Evolutionary conservation across 805 yeast species (phyloP).

Genomic region (Yamadazyma endophytica): DNA sequence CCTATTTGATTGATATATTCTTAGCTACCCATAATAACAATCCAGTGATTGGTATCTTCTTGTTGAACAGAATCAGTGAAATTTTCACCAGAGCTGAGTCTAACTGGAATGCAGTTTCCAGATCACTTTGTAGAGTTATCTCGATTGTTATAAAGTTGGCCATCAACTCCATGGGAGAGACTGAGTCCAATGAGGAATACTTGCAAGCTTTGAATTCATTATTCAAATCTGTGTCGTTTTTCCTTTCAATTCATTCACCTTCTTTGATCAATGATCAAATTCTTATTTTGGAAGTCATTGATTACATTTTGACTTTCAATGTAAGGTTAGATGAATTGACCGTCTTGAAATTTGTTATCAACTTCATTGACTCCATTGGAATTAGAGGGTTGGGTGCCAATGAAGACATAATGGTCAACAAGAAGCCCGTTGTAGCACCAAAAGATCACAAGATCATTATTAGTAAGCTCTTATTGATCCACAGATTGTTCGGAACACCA

Average conservation of each 20-base stretch:
- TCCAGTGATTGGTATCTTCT: constrained; percentile 49
- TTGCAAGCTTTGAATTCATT: constrained; percentile 26
- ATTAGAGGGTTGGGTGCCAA: constrained; percentile 51
- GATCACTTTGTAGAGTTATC: constrained; percentile 60
- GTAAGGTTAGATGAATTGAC: constrained; percentile 33
- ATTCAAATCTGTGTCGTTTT: constrained; percentile 38
- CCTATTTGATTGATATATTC: constrained; percentile 52
- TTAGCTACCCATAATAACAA: constrained; percentile 29
- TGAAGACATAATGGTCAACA: constrained; percentile 21
- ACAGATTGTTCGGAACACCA: constrained; percentile 46
- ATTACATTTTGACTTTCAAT: constrained; percentile 47
- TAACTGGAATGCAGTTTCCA: constrained; percentile 60
- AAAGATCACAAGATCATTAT: constrained; percentile 55
- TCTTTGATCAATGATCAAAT: constrained; percentile 58
- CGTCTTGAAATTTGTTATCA: constrained; percentile 38
- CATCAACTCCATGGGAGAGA: constrained; percentile 18
- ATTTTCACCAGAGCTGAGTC: constrained; percentile 46
- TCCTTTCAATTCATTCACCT: constrained; percentile 45
- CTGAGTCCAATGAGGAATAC: constrained; percentile 20
- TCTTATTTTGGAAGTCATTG: constrained; percentile 56
- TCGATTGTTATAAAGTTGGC: constrained; percentile 46
- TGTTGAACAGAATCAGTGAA: constrained; percentile 43
- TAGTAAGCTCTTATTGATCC: constrained; percentile 57
- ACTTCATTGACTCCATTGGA: constrained; percentile 52
- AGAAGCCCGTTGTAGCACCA: constrained; percentile 17